Evolutionary conservation across 805 yeast genomes (phyloP).

Genomic region (Jamesozyma jinghongensis): DNA sequence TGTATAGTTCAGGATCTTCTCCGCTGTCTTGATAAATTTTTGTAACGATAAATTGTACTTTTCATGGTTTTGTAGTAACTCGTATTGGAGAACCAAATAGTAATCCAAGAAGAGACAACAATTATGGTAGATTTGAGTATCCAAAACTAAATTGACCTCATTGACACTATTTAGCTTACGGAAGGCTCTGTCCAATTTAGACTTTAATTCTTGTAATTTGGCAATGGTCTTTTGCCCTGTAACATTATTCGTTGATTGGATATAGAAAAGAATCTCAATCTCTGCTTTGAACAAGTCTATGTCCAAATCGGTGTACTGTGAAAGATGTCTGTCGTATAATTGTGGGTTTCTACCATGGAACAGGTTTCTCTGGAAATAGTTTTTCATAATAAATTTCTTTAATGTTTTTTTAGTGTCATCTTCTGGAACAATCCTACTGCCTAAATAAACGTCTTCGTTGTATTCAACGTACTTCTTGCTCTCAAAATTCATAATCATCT

Average conservation of each 20-base stretch:
- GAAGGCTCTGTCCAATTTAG: background rate
- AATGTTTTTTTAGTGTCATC: background rate
- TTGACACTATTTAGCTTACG: background rate
- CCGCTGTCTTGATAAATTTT: background rate
- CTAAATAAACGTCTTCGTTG: conserved; percentile 1
- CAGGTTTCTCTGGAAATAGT: background rate
- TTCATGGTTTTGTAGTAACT: conserved; percentile 7
- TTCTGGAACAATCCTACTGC: background rate
- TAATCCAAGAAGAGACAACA: conserved; percentile 16
- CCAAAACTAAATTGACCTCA: background rate
- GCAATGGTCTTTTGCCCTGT: background rate
- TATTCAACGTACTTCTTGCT: background rate
- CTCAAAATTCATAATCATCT: background rate
- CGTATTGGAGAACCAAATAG: conserved; percentile 17
- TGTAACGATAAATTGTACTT: conserved; percentile 3
- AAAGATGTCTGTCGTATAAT: background rate
- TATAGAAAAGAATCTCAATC: background rate
- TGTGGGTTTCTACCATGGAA: background rate
- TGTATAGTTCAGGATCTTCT: background rate
- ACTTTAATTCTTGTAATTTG: no score
- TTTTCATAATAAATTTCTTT: background rate
- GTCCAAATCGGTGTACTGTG: no score
- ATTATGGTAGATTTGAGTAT: conserved; percentile 3
- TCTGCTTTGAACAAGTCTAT: background rate
- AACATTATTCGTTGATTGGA: background rate